Percentiles rank a stretch among this genome's conserved stretches.
These are phyloP conservation scores for Debaryomyces castellii DNA, from an alignment of 805 yeast genomes.

Conservation along the genomic window DNA sequence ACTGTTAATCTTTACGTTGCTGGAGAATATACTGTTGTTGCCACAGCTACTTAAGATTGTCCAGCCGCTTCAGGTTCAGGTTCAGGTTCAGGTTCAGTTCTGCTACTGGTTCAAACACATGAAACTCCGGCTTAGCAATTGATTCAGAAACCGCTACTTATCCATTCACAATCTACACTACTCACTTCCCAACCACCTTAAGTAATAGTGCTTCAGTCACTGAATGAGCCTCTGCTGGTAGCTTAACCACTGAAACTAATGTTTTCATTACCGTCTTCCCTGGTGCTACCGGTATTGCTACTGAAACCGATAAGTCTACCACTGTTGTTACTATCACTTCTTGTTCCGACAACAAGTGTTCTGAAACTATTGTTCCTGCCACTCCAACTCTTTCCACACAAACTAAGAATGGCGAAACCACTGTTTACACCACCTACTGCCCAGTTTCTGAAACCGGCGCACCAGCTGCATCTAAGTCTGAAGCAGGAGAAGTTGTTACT, in stretches of 20 bases:
- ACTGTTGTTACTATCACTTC: too few species aligned
- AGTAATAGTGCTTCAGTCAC: conserved; percentile 6
- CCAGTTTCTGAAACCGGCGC: conserved; percentile 26
- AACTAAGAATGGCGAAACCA: conserved; percentile 3
- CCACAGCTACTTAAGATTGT: conserved; percentile 26
- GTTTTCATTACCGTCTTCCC: conserved; percentile 1
- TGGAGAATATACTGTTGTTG: conserved; percentile 24
- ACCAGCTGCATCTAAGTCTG: conserved; percentile 18
- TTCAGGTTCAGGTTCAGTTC: conserved; percentile 40
- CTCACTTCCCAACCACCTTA: conserved; percentile 8
- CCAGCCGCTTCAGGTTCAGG: too few species aligned
- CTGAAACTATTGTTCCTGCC: conserved; percentile 20
- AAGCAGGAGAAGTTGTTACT: conserved; percentile 27
- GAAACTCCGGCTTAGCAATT: too few species aligned
- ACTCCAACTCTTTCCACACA: conserved; percentile 33
- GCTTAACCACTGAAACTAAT: conserved; percentile 3
- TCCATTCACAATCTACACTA: conserved; percentile 7
- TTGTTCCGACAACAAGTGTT: conserved; percentile 33
- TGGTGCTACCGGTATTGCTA: conserved; percentile 13
- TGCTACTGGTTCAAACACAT: conserved; percentile 9
- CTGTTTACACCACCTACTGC: conserved; percentile 7
- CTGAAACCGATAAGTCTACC: too few species aligned
- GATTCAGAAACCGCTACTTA: background rate
- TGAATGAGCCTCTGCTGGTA: conserved; percentile 9
- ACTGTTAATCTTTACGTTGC: conserved; percentile 36